phyloP scores from a whole-genome alignment of 148 eudicot genomes.

The Limonium bicolor region DNA sequence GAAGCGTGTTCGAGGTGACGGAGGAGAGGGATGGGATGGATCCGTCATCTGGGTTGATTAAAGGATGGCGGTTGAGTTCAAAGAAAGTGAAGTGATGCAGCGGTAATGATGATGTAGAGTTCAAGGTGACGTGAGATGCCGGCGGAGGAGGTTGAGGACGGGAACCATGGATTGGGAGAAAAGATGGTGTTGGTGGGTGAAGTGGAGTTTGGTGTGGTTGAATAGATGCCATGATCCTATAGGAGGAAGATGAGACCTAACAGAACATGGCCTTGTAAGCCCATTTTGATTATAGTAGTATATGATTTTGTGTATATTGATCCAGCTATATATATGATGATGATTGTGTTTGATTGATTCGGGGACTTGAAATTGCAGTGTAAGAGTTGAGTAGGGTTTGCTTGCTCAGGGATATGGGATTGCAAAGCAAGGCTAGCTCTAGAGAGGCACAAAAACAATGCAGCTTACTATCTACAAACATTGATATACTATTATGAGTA shows the following conservation, averaged over 20 bases:
- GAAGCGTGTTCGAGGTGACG: conserved; percentile 21
- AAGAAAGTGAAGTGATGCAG: background rate
- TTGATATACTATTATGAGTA: too few relatives aligned
- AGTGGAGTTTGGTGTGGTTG: conserved; percentile 18
- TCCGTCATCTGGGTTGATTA: background rate
- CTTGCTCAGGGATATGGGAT: too few relatives aligned
- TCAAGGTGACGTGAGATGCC: conserved; percentile 9
- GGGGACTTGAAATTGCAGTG: too few relatives aligned
- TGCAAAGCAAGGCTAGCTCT: too few relatives aligned
- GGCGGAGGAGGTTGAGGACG: conserved; percentile 14
- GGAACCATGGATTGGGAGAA: conserved; percentile 21
- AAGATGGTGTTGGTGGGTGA: conserved; percentile 6
- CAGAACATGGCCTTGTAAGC: conserved; percentile 12
- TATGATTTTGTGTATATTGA: too few relatives aligned
- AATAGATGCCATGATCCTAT: conserved; percentile 27
- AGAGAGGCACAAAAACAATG: too few relatives aligned
- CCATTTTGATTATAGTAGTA: too few relatives aligned
- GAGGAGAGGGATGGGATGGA: conserved; percentile 10
- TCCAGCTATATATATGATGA: too few relatives aligned
- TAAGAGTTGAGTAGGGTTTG: too few relatives aligned
- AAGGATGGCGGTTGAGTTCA: background rate
- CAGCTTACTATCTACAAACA: too few relatives aligned
- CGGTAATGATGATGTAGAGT: background rate
- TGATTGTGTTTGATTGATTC: too few relatives aligned
- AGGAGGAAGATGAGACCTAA: conserved; percentile 14